phyloP scores from a whole-genome alignment of 768 basidiomycete species.

The Kwoniella sp. region DNA sequence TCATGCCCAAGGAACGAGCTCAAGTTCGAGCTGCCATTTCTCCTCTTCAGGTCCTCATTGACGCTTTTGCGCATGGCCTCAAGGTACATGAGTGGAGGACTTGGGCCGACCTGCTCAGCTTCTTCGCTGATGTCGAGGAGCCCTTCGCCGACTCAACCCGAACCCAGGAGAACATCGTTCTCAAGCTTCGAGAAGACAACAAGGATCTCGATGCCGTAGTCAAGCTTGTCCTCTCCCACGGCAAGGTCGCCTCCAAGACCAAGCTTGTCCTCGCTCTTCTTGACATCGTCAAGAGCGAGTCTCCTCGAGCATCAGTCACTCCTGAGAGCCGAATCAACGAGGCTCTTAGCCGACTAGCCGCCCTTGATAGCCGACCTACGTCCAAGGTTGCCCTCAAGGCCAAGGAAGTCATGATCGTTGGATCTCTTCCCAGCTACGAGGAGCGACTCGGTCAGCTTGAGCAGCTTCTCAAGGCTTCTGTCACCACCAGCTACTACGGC shows the following conservation, averaged over 20 bases:
- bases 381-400: conserved; percentile 89
- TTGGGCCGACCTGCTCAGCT: conserved; percentile 73
- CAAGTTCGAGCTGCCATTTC: conserved; percentile 75
- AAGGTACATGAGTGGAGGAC: conserved; percentile 76
- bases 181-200: conserved; percentile 85
- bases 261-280: conserved; percentile 82
- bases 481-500: conserved; percentile 85
- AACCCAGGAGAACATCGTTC: conserved; percentile 81
- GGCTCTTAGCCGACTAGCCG: conserved; percentile 77
- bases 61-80: conserved; percentile 76
- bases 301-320: conserved; percentile 68
- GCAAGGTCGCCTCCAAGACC: conserved; percentile 89
- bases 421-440: conserved; percentile 95
- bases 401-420: conserved; percentile 92
- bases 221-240: conserved; percentile 85
- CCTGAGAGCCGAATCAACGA: conserved; percentile 73
- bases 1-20: conserved; percentile 76
- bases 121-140: conserved; percentile 84
- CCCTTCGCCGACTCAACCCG: conserved; percentile 77
- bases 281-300: conserved; percentile 83
- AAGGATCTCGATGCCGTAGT: conserved; percentile 91
- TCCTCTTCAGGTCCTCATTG: conserved; percentile 72
- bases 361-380: conserved; percentile 91
- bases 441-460: conserved; percentile 95
- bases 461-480: conserved; percentile 82